Evolutionary conservation across 352 stramenopile species (phyloP), one percentile per base, ranked within the genome.

Genomic region (Globisporangium apiculatum): DNA sequence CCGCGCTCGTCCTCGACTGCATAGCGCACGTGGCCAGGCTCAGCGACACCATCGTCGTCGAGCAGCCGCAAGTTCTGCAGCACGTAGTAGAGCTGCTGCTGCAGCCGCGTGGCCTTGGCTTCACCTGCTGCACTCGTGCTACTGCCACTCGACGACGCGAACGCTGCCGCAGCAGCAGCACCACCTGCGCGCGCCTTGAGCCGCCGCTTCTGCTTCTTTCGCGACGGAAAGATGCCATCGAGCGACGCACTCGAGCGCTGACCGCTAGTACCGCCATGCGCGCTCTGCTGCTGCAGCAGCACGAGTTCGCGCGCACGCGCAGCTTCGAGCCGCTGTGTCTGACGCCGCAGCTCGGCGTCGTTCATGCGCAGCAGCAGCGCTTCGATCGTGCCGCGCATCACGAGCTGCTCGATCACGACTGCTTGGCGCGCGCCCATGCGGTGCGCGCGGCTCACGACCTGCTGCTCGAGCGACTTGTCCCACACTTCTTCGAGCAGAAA

Each of bases 401-500:
- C 79, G 10, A 97, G 66, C 55, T 97, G 83, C 66, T 99, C 95
- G 18, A 99, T 95, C 8, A 94, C 65, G 8, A 99, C 84, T 7
- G 86, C 75, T 40, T 95, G 87, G 7, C 58, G 94, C 1, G 95
- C 87, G 36, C 97, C 97, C 87, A 99, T 98, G 53, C 97, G 82
- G 79, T 98, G 97, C 0, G 97, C 96, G 53, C 96, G 80, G 53
- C 91, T 94, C 36, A 99, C 81, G 48, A 98, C 94, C 75, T 99
- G 97, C 36, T 96, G 73, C 65, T 98, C 87, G 12, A 99, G 66
- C 11, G 83, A 96, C 57, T 97, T 95, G 68, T 99, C 96, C 83
- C 86, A 98, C 40, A 99, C 96, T 58, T 98, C 86, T 49, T 99
- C 95, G 64, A 98, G 86, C 38, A 99, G 72, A 58, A 98, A 98